Evolutionary conservation across 1,139 yeast species (phyloP), one percentile per base, ranked within the genome.

Genomic region (Kodamaea sp.): DNA sequence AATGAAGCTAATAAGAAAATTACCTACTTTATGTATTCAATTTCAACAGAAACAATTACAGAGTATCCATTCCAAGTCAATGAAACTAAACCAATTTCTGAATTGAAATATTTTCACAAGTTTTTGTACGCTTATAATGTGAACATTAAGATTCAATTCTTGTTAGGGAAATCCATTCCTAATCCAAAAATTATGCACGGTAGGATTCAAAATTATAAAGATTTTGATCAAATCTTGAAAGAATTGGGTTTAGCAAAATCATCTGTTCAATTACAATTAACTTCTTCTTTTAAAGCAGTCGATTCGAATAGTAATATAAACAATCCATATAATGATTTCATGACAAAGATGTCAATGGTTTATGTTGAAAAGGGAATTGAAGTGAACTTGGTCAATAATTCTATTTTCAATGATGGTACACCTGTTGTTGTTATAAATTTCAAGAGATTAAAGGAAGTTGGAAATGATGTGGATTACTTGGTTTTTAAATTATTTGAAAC

Each of bases 321-420:
- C 10, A 75, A 78, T 45, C 76, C 75, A 40, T 65, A 81, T 38
- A 79, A 77, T 49, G 95, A 86, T 42, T 85, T 85, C 49, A 82
- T 87, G 89, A 73, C 80, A 23, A 79, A 80, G 45, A 76, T 81
- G 65, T 69, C 87, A 0, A 65, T 75, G 37, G 72, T 74, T 38
- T 80, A 80, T 45, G 62, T 75, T 27, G 78, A 75, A 8, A 59
- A 65, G 4, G 54, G 67, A 3, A 55, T 65, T 23, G 74, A 75
- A 22, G 60, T 63, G 12, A 70, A 76, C 0, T 67, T 82, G 30
- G 72, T 84, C 7, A 81, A 76, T 40, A 87, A 78, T 47, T 76
- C 85, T 1, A 76, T 84, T 12, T 77, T 83, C 38, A 67, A 73
- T 34, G 95, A 86, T 55, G 96, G 95, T 6, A 63, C 78, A 0